Conservation (phyloP, 2,329 filamentous ascomycete genomes). For the Fusarium chlamydosporum region DNA sequence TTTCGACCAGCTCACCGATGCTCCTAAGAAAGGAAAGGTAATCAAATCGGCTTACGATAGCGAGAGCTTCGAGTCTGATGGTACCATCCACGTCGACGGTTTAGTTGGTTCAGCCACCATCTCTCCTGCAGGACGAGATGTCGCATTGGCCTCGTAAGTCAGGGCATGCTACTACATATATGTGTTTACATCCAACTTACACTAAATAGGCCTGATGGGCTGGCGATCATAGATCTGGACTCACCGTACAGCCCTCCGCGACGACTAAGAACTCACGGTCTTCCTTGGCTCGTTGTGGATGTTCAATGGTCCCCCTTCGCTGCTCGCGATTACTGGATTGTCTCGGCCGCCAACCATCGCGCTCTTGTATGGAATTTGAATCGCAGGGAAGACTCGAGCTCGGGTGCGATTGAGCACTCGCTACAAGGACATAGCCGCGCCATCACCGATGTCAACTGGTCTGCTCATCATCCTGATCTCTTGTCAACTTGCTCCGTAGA, state of each 20-base stretch:
- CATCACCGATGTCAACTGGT: slow-evolving; percentile 97
- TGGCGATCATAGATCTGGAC: slow-evolving; percentile 93
- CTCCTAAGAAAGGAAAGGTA: slow-evolving; percentile 69
- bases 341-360: slow-evolving; percentile 94
- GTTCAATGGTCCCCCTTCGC: slow-evolving; percentile 98
- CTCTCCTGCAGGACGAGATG: slow-evolving; percentile 89
- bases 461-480: slow-evolving; percentile 89
- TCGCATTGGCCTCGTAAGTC: slow-evolving; percentile 84
- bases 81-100: slow-evolving; percentile 85
- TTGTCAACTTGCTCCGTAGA: slow-evolving; percentile 93
- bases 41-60: slow-evolving; percentile 83
- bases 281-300: slow-evolving; percentile 95
- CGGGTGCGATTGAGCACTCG: slow-evolving; percentile 84
- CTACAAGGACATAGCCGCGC: slow-evolving; percentile 86
- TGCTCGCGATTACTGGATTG: slow-evolving; percentile 90
- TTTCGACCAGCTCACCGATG: slow-evolving; percentile 61
- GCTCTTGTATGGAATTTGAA: slow-evolving; percentile 95
- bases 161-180: slow-evolving; percentile 13
- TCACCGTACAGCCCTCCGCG: slow-evolving; percentile 89
- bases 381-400: slow-evolving; percentile 78
- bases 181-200: slow-evolving; percentile 16
- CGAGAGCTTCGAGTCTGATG: slow-evolving; percentile 87
- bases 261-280: slow-evolving; percentile 83
- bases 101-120: slow-evolving; percentile 91
- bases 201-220: slow-evolving; percentile 76